phyloP scores from a whole-genome alignment of 2,329 filamentous ascomycete genomes.

The Aschersonia sp. region DNA sequence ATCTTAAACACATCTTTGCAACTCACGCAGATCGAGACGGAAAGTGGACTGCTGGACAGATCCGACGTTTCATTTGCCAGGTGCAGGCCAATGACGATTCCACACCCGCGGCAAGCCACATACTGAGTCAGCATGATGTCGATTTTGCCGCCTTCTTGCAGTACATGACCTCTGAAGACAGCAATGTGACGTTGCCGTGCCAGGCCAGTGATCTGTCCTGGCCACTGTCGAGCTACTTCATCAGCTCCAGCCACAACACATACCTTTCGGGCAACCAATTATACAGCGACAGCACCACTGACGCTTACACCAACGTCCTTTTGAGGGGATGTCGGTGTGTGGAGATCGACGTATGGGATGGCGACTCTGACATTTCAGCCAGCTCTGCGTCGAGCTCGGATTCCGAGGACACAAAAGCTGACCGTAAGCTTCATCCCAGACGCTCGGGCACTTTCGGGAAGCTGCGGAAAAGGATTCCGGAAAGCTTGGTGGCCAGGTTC shows the following conservation, averaged over 20 bases:
- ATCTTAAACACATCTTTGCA: conserved; percentile 32
- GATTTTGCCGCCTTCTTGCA: conserved; percentile 33
- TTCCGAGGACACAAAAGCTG: conserved; percentile 30
- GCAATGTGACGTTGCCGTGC: conserved; percentile 25
- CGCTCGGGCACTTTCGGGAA: conserved; percentile 46
- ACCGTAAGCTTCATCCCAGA: conserved; percentile 33
- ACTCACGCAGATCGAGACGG: conserved; percentile 24
- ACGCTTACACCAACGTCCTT: conserved; percentile 74
- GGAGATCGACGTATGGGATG: conserved; percentile 93
- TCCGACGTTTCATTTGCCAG: conserved; percentile 28
- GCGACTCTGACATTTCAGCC: conserved; percentile 50
- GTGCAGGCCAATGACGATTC: conserved; percentile 27
- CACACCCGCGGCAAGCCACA: conserved; percentile 11
- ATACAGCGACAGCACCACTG: conserved; percentile 71
- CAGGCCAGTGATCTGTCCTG: conserved; percentile 45
- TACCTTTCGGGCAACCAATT: conserved; percentile 85
- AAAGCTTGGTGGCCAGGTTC: conserved; percentile 27
- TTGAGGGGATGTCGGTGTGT: conserved; percentile 79
- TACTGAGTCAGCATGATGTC: conserved; percentile 19
- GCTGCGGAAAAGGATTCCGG: conserved; percentile 25
- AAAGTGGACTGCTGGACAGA: conserved; percentile 30
- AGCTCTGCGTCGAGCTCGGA: conserved; percentile 37
- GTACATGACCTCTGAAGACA: conserved; percentile 40
- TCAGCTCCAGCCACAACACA: conserved; percentile 91
- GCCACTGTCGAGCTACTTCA: conserved; percentile 81